These are phyloP conservation scores for Salvia sclarea DNA, from an alignment of 305 asterid species.

Conservation along the genomic window DNA sequence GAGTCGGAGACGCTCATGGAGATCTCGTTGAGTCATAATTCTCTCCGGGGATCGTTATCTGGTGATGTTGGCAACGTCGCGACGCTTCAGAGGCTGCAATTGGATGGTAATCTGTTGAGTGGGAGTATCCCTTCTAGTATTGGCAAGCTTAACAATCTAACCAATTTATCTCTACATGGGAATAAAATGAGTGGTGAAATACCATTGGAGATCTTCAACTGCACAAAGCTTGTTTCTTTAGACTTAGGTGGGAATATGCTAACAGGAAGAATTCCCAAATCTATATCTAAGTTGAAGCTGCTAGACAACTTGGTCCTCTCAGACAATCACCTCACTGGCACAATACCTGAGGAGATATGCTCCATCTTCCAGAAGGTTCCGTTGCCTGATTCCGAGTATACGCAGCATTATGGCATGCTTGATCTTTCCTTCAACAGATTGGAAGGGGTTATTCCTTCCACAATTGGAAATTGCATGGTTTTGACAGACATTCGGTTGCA, in stretches of 20 bases:
- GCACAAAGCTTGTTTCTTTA: conserved; percentile 63
- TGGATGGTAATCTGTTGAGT: conserved; percentile 57
- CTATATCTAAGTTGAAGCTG: conserved; percentile 51
- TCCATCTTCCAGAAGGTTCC: conserved; percentile 67
- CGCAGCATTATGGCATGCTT: conserved; percentile 84
- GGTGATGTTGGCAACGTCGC: conserved; percentile 35
- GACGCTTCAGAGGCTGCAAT: conserved; percentile 50
- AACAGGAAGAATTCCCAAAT: conserved; percentile 53
- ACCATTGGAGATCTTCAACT: conserved; percentile 63
- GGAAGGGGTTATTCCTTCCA: conserved; percentile 58
- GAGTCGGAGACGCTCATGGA: conserved; percentile 65
- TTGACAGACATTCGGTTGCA: conserved; percentile 50
- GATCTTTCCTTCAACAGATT: conserved; percentile 68
- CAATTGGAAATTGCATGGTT: conserved; percentile 53
- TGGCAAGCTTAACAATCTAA: conserved; percentile 62
- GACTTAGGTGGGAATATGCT: conserved; percentile 60
- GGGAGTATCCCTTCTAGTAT: conserved; percentile 63
- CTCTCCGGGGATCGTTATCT: conserved; percentile 56
- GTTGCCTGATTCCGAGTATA: conserved; percentile 70
- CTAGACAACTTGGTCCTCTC: conserved; percentile 81
- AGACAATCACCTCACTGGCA: conserved; percentile 56
- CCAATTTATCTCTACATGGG: conserved; percentile 67
- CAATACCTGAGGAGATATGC: conserved; percentile 74
- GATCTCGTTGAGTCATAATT: conserved; percentile 48
- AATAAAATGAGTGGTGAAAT: conserved; percentile 62